Conservation (phyloP, 345 rosid genomes). For the Draba incana region DNA sequence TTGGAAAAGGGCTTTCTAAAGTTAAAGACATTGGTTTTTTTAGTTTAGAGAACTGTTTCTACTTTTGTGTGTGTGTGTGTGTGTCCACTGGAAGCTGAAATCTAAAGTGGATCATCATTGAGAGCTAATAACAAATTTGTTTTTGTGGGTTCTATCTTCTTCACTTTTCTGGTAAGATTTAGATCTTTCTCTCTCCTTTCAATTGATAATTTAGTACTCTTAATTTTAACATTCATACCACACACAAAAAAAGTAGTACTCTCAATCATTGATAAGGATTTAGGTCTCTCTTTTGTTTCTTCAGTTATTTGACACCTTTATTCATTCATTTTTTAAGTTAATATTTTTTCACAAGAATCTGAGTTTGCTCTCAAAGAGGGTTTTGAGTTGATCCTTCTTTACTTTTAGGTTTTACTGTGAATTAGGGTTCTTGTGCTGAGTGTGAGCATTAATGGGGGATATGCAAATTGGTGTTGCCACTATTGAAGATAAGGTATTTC, state of each 20-base stretch:
- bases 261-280: constrained; percentile 19
- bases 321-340: constrained; percentile 1
- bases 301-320: constrained; percentile 25
- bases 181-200: constrained; percentile 18
- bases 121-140: constrained; percentile 31
- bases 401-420: constrained; percentile 24
- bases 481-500: constrained; percentile 58
- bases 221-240: background rate
- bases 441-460: constrained; percentile 60
- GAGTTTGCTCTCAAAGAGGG: constrained; percentile 45
- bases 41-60: constrained; percentile 15
- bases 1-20: constrained; percentile 22
- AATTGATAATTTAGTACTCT: constrained; percentile 17
- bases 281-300: constrained; percentile 38
- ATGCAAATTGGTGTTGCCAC: constrained; percentile 49
- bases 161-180: constrained; percentile 36
- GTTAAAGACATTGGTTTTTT: constrained; percentile 18
- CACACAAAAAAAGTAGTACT: background rate
- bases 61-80: constrained; percentile 25
- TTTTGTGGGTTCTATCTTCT: constrained; percentile 35
- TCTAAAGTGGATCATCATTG: constrained; percentile 40
- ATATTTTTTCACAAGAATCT: constrained; percentile 48
- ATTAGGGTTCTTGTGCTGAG: constrained; percentile 37
- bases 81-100: constrained; percentile 37
- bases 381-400: constrained; percentile 38